Evolutionary conservation across 2,329 filamentous ascomycete genomes (phyloP).

Genomic region (Venturia carpophila): DNA sequence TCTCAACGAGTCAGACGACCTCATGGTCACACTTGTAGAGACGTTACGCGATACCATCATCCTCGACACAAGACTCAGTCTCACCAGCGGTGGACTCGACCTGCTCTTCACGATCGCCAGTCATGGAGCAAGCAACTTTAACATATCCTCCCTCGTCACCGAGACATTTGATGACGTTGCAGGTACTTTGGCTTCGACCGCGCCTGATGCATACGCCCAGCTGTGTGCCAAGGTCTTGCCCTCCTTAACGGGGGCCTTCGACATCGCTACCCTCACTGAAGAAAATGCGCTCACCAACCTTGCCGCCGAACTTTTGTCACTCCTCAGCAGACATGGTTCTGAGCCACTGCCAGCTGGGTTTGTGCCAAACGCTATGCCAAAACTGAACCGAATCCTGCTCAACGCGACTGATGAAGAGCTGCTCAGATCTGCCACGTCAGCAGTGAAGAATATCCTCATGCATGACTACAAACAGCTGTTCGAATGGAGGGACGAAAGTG

Average conservation of each 20-base stretch:
- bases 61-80: constrained; percentile 66
- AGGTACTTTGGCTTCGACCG: constrained; percentile 54
- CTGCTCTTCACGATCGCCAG: constrained; percentile 83
- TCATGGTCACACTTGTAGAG: constrained; percentile 83
- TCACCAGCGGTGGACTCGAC: constrained; percentile 70
- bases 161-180: constrained; percentile 91
- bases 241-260: constrained; percentile 79
- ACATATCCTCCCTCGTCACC: constrained; percentile 76
- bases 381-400: constrained; percentile 74
- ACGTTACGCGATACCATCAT: constrained; percentile 75
- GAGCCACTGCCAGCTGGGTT: constrained; percentile 83
- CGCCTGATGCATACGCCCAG: constrained; percentile 61
- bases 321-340: constrained; percentile 72
- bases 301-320: constrained; percentile 74
- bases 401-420: constrained; percentile 80
- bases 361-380: constrained; percentile 76
- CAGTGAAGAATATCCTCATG: constrained; percentile 79
- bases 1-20: constrained; percentile 80
- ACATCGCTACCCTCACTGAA: constrained; percentile 76
- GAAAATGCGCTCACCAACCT: constrained; percentile 80
- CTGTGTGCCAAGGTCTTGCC: constrained; percentile 83
- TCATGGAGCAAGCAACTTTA: constrained; percentile 82
- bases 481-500: constrained; percentile 68
- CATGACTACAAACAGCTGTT: constrained; percentile 89
- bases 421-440: constrained; percentile 75